Base-by-base conservation (phyloP, 2,329 filamentous ascomycete genomes). In the Venturia pyrina region DNA sequence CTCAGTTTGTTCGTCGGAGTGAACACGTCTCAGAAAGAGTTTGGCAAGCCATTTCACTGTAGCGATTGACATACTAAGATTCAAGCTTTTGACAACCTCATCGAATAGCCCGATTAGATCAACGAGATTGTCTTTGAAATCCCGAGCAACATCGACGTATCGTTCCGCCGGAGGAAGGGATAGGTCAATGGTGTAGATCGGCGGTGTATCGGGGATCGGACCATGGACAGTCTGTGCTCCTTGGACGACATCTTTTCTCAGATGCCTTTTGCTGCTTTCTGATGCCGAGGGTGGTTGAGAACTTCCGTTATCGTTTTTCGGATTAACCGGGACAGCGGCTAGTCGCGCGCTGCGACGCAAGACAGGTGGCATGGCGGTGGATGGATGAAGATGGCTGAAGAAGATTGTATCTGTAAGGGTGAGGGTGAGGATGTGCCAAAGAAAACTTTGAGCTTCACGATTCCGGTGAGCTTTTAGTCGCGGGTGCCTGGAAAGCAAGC, bases 1-100 rank as follows among this genome's bases (percentile, higher is more conserved):
- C 57, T 81, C 78, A 0, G 81, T 86, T 72, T 89, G 85, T 69
- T 88, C 85, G 0, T 73, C 65, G 21, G 78, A 79, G 71, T 83
- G 77, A 0, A 89, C 73, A 1, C 80, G 75, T 4, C 80, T 78
- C 13, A 89, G 71, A 13, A 81, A 71, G 0, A 82, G n/a, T 0
- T 76, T 76, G 0, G 83, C 79, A 0, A 83, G 41, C 2, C 70
- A 73, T 69, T 69, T 69, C 0, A 70, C 62, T 3, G 66, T 11
- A 5, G 46, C 62, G 24, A 66, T 66, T 2, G 70, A 68, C 1
- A 70, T n/a, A 17, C 61, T 46, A 11, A 66, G 41, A 3, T 73
- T 69, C 4, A 79, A 56, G 6, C 72, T 73, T 5, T 70, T 61
- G 0, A 86, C 70, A 0, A 86, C 68, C 7, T 82, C 76, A 62